Evolutionary conservation across 2,329 filamentous ascomycete species (phyloP).

Genomic region (Xylariomycetidae sp.): DNA sequence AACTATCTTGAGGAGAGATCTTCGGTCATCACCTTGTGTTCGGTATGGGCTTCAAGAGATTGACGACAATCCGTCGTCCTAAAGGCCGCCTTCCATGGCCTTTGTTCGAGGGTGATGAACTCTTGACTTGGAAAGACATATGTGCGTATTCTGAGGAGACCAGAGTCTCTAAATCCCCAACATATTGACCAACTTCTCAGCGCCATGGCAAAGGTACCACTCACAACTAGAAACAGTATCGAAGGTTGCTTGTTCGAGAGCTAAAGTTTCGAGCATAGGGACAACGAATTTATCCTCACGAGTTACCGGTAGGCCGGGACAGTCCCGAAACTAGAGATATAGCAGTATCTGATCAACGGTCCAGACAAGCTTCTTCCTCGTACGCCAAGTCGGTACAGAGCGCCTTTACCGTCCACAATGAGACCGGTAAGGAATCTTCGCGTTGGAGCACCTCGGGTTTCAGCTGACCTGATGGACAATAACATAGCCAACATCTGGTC

Average conservation of each 20-base stretch:
- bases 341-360: not conserved
- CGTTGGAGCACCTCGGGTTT: no score
- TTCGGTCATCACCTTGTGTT: no score
- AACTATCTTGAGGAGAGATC: no score
- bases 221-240: no score
- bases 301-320: slow-evolving; percentile 16
- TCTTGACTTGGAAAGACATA: slow-evolving; percentile 13
- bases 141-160: slow-evolving; percentile 1
- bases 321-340: not conserved
- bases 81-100: no score
- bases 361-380: slow-evolving; percentile 13
- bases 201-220: slow-evolving; percentile 14
- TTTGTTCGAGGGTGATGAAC: no score
- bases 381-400: slow-evolving; percentile 9
- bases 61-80: no score
- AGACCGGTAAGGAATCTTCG: slow-evolving; percentile 9
- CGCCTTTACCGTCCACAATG: slow-evolving; percentile 15
- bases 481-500: slow-evolving; percentile 30
- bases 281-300: slow-evolving; percentile 16
- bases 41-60: no score
- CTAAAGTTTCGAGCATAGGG: slow-evolving; percentile 7
- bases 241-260: not conserved
- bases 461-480: no score
- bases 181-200: slow-evolving; percentile 5
- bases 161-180: not conserved